Conservation (phyloP, 2,329 filamentous ascomycete species). For the Sporothrix mexicana region DNA sequence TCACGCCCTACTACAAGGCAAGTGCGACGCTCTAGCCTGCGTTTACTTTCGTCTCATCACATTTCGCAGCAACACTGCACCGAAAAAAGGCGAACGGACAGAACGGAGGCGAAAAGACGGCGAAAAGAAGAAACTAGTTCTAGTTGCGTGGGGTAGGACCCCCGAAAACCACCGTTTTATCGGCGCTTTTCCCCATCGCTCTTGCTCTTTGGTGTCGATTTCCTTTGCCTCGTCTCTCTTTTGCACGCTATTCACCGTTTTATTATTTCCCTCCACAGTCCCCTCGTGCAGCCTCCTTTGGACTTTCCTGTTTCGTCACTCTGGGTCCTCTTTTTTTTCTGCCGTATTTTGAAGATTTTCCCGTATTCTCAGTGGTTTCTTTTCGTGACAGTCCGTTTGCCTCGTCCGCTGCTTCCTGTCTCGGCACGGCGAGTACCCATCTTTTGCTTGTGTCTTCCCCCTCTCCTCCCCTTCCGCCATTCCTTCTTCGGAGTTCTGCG, state of each 20-base stretch:
- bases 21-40: not conserved
- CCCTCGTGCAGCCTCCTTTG: constrained; percentile 7
- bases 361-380: not conserved
- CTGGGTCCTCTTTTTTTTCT: constrained; percentile 21
- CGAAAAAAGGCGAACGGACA: not conserved
- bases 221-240: not conserved
- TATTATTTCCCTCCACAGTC: not conserved
- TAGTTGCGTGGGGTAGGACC: constrained; percentile 11
- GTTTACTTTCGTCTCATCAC: not conserved
- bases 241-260: not conserved
- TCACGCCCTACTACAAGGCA: not conserved
- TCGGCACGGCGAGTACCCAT: constrained; percentile 12
- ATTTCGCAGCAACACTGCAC: not conserved
- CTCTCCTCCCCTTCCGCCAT: not conserved
- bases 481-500: constrained; percentile 11
- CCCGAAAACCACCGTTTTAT: not conserved
- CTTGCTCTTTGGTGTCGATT: not conserved
- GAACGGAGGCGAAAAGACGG: constrained; percentile 4
- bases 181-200: not conserved
- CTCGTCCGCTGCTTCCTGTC: constrained; percentile 8
- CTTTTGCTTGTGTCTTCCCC: not conserved
- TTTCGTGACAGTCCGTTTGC: not conserved
- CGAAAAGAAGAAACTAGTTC: constrained; percentile 12
- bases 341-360: not conserved
- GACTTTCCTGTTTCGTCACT: constrained; percentile 20